A percentile compares a stretch with the other conserved stretches of the same genome.
phyloP scores from a whole-genome alignment of 306 rosid genomes.

The Lagenaria siceraria region DNA sequence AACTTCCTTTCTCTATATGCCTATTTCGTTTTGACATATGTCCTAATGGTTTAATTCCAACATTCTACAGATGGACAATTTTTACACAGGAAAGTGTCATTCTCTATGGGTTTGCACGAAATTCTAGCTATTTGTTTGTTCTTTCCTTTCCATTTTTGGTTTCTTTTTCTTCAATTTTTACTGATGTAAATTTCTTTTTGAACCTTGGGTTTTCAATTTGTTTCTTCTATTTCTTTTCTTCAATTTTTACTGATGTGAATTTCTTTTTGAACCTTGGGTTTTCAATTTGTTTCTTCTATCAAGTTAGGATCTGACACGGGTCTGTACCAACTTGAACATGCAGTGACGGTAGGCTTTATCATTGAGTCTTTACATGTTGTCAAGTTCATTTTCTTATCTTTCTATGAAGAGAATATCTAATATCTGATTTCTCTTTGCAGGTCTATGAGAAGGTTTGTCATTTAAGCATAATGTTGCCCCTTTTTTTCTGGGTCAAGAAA shows the following conservation, averaged over 20 bases:
- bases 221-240: constrained; percentile 18
- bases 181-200: constrained; percentile 7
- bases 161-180: background rate
- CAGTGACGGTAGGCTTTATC: constrained; percentile 80
- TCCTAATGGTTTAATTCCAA: constrained; percentile 10
- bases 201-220: constrained; percentile 20
- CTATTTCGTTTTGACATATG: background rate
- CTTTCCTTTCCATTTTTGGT: background rate
- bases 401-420: constrained; percentile 17
- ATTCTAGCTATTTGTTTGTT: constrained; percentile 1
- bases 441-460: constrained; percentile 89
- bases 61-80: constrained; percentile 91
- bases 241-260: background rate
- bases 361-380: background rate
- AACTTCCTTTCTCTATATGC: background rate
- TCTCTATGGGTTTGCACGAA: constrained; percentile 2
- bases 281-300: constrained; percentile 22
- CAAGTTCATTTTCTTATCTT: constrained; percentile 1
- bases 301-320: constrained; percentile 33
- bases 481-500: constrained; percentile 8
- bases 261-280: constrained; percentile 19
- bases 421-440: constrained; percentile 36
- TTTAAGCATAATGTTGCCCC: constrained; percentile 11
- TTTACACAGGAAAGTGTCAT: constrained; percentile 73
- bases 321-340: constrained; percentile 30